Percentiles rank a stretch among this genome's conserved stretches.
Conservation (phyloP, 176 grass and related monocot species). For the Urochloa ruziziensis region DNA sequence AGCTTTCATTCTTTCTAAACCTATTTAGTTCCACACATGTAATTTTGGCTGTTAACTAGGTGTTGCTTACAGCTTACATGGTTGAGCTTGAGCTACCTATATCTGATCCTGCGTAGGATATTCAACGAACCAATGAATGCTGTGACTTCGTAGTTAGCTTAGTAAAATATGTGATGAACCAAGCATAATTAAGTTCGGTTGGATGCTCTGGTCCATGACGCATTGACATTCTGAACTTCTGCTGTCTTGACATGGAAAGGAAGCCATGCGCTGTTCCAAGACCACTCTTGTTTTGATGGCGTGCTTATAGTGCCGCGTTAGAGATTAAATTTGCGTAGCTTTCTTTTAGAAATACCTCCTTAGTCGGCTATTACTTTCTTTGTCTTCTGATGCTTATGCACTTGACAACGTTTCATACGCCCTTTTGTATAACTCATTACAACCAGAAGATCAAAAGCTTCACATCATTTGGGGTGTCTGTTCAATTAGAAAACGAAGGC, state of each 20-base stretch:
- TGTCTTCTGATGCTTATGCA: not conserved
- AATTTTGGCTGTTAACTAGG: not conserved
- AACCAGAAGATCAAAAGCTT: not conserved
- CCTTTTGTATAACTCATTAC: not conserved
- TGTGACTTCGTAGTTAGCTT: slow-evolving; percentile 2
- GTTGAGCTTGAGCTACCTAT: not conserved
- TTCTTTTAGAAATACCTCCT: not conserved
- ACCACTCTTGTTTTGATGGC: not conserved
- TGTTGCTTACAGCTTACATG: not conserved
- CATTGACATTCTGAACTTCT: not conserved
- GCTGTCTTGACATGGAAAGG: not conserved
- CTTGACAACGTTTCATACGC: not conserved
- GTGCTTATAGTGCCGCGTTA: not conserved
- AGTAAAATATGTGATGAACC: not conserved
- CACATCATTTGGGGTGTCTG: not conserved
- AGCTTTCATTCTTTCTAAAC: not conserved
- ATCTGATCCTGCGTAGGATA: not conserved
- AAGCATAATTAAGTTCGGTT: not conserved
- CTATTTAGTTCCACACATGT: not conserved
- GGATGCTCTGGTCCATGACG: not conserved
- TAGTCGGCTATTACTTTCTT: not conserved
- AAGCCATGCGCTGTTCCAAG: not conserved
- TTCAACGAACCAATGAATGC: not conserved
- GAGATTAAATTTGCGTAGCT: not conserved
- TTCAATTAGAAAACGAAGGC: not conserved